phyloP scores from a whole-genome alignment of 192 early-diverging fungal genomes.

The Obelidium mucronatum region DNA sequence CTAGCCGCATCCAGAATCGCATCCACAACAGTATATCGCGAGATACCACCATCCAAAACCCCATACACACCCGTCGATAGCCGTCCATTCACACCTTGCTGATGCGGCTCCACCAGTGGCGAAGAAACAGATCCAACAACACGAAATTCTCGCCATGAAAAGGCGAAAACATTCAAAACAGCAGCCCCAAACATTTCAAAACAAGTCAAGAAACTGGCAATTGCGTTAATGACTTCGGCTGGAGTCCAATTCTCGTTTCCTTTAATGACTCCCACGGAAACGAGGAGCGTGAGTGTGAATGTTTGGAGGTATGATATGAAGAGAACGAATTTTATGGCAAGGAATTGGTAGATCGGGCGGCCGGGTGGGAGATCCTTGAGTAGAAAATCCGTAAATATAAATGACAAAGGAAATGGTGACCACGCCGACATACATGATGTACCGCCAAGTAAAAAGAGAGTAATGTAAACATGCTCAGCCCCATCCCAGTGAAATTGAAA shows the following conservation, averaged over 20 bases:
- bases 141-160: conserved; percentile 33
- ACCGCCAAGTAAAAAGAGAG: conserved; percentile 68
- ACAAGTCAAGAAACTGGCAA: conserved; percentile 60
- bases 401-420: neutral
- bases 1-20: conserved; percentile 15
- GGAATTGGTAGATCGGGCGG: conserved; percentile 37
- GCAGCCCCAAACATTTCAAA: conserved; percentile 63
- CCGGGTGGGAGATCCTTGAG: conserved; percentile 30
- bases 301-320: conserved; percentile 32
- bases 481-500: conserved; percentile 67
- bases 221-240: conserved; percentile 58
- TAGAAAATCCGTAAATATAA: too few relatives aligned
- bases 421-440: too few relatives aligned
- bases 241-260: conserved; percentile 31
- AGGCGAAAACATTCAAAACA: conserved; percentile 56
- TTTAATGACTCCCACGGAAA: conserved; percentile 46
- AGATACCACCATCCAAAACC: neutral
- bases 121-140: neutral
- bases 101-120: neutral
- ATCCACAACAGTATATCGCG: conserved; percentile 10
- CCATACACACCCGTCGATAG: neutral
- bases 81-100: neutral
- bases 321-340: conserved; percentile 40
- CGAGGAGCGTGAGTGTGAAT: conserved; percentile 53
- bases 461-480: conserved; percentile 74